Base-by-base conservation (phyloP, 1,284 basidiomycete species). In the Fomitopsis pinicola region DNA sequence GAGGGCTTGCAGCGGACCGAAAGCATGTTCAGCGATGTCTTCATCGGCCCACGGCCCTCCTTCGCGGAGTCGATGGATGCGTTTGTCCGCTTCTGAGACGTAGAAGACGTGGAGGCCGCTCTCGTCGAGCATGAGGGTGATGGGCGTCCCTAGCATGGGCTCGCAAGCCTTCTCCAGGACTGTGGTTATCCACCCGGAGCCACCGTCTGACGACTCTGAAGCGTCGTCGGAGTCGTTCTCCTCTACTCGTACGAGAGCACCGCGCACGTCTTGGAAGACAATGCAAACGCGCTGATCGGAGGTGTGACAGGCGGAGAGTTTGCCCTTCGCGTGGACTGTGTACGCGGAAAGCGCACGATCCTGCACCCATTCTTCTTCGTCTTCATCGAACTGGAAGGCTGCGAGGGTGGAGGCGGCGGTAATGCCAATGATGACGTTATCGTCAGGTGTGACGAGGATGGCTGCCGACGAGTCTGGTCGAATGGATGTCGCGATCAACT, bases 281-380 rank as follows among this genome's bases (percentile, higher is more conserved):
- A 59, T 35, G 26, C 35, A 59, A 35, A 55, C 5, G 22, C 33
- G 33, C 5, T 44, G 50, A 14, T 59, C 53, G 14, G 19, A 26
- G 10, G 42, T 57, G 42, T 55, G 28, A 15, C 26, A 45, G 3
- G 55, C 61, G 19, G 61, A 33, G n/a, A 62, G 40, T 19, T 30
- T 58, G 22, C 61, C 52, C 2, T 46, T 33, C 6, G 28, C 3
- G 26, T 62, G 61, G 15, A 62, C 48, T 42, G 44, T 42, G 26
- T 59, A 36, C 17, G 33, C 5, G 17, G 57, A 26, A n/a, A 55
- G 19, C 2, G n/a, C 35, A 12, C 42, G 36, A 26, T 62, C 53
- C 19, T 52, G 42, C 28, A 42, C 17, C 61, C 61, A 62, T 33
- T 62, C 61, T 45, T 59, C 58, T 19, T 59, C 58, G 12, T 59